Percentiles rank a stretch among this genome's conserved stretches.
phyloP scores from a whole-genome alignment of 2,329 filamentous ascomycete species.

The Eutypa lata region DNA sequence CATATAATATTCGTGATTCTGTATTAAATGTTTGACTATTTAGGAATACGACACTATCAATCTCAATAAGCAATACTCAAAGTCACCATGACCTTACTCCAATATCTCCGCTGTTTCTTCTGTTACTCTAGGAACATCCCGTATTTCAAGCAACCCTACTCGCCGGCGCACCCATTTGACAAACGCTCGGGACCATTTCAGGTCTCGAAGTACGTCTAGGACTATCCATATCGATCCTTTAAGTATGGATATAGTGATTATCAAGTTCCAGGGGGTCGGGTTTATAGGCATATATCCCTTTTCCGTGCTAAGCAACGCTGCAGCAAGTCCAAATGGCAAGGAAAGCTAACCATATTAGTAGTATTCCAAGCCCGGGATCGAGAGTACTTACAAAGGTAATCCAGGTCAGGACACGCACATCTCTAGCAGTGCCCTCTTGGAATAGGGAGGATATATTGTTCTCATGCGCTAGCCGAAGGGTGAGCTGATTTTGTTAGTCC shows the following conservation, averaged over 20 bases:
- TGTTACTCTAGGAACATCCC: too few species aligned
- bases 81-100: too few species aligned
- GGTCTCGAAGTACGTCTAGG: not conserved
- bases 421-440: conserved; percentile 5
- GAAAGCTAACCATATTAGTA: not conserved
- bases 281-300: conserved; percentile 8
- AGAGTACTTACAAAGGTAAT: conserved; percentile 10
- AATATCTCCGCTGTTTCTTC: too few species aligned
- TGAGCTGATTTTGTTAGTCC: not conserved
- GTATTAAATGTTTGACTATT: too few species aligned
- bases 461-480: conserved; percentile 6
- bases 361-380: too few species aligned
- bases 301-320: conserved; percentile 6
- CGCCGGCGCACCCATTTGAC: not conserved
- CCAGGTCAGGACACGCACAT: conserved; percentile 6
- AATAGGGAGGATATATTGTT: conserved; percentile 5
- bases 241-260: conserved; percentile 1
- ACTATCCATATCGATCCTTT: not conserved
- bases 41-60: too few species aligned
- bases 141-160: too few species aligned
- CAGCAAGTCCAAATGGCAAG: not conserved
- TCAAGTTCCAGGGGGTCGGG: conserved; percentile 1
- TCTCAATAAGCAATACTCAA: too few species aligned
- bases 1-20: too few species aligned
- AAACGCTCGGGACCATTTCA: not conserved